Conservation (phyloP, 2,329 filamentous ascomycete species). For the Pseudopyricularia javanii region DNA sequence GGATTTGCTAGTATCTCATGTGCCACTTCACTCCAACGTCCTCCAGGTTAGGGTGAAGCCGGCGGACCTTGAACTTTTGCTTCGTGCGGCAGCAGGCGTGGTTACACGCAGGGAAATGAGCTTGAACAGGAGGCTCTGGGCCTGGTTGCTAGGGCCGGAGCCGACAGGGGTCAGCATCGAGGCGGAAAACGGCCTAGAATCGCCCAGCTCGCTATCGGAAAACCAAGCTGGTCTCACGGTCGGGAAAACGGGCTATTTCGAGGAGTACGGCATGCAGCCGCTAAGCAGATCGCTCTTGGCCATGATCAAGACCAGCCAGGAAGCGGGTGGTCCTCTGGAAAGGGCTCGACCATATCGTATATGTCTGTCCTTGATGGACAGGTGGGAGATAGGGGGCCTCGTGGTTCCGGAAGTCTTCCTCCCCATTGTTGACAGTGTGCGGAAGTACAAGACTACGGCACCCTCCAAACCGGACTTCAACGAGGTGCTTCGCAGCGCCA, state of each 20-base stretch:
- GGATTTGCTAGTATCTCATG: conserved; percentile 79
- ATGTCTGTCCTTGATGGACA: conserved; percentile 91
- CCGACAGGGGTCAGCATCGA: conserved; percentile 16
- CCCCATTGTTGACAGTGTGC: conserved; percentile 70
- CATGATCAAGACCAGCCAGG: conserved; percentile 50
- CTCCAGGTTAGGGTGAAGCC: conserved; percentile 62
- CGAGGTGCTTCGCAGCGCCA: conserved; percentile 86
- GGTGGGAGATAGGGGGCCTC: conserved; percentile 89
- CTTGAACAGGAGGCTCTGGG: conserved; percentile 86
- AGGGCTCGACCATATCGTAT: conserved; percentile 79
- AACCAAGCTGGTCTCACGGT: conserved; percentile 29
- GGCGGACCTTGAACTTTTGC: conserved; percentile 67
- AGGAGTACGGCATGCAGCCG: conserved; percentile 61
- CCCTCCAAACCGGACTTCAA: conserved; percentile 58
- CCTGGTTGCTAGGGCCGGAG: conserved; percentile 83
- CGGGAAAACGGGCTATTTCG: conserved; percentile 70
- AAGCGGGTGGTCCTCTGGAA: conserved; percentile 42
- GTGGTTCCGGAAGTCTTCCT: conserved; percentile 84
- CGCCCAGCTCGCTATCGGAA: conserved; percentile 26
- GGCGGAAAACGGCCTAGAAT: conserved; percentile 23
- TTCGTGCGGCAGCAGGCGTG: conserved; percentile 75
- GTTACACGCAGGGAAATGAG: conserved; percentile 92
- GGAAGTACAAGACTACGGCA: conserved; percentile 56
- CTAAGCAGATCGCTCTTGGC: conserved; percentile 63
- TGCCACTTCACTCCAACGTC: conserved; percentile 74